Percentiles rank a stretch among this genome's conserved stretches.
Evolutionary conservation across 352 stramenopile species (phyloP).

Genomic region (Pythium myriotylum): DNA sequence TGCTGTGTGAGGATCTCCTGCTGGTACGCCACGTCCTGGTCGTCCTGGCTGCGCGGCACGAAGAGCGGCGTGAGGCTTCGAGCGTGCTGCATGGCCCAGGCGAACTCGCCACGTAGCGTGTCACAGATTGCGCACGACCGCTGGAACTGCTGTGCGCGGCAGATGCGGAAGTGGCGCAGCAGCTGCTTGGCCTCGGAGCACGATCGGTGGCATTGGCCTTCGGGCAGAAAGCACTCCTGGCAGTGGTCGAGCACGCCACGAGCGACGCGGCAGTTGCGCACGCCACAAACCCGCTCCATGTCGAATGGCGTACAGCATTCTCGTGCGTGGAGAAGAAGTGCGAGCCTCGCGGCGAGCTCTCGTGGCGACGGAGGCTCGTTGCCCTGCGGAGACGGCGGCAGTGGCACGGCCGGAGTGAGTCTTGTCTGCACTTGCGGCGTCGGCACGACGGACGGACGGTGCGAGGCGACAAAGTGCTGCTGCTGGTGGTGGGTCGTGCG

Average conservation of each 20-base stretch:
- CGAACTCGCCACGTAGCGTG: conserved; percentile 32
- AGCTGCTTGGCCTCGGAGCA: conserved; percentile 51
- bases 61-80: conserved; percentile 44
- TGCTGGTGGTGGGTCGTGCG: conserved; percentile 11
- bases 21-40: neutral
- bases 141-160: conserved; percentile 31
- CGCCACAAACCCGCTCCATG: conserved; percentile 30
- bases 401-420: conserved; percentile 2
- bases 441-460: conserved; percentile 12
- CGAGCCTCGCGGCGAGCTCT: conserved; percentile 43
- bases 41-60: conserved; percentile 5
- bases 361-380: conserved; percentile 19
- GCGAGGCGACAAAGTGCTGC: neutral
- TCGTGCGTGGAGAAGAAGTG: conserved; percentile 48
- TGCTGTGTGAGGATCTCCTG: conserved; percentile 4
- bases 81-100: conserved; percentile 40
- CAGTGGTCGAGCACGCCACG: conserved; percentile 56
- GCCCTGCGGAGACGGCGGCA: neutral
- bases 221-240: conserved; percentile 47
- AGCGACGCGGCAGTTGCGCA: conserved; percentile 48
- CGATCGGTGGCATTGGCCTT: conserved; percentile 45
- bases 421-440: conserved; percentile 4
- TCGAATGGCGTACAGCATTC: conserved; percentile 45
- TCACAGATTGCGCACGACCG: conserved; percentile 35
- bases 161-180: conserved; percentile 52